Conservation (phyloP, 768 basidiomycete genomes). For the Leccinum disarticulatum region DNA sequence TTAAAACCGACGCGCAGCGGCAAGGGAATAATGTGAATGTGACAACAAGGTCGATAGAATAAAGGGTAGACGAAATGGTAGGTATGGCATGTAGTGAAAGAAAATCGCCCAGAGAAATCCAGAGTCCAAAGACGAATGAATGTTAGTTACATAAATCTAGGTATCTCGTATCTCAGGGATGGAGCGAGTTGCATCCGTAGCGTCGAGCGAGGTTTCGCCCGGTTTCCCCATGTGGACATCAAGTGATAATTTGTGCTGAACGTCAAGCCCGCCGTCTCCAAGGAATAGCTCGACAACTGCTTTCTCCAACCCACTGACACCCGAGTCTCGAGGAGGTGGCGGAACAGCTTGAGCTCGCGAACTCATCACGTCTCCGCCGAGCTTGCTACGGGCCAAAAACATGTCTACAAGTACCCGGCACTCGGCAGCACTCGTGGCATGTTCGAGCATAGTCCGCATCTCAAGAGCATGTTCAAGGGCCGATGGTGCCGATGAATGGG, state of each 20-base stretch:
- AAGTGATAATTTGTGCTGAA: neutral
- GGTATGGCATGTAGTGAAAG: constrained; percentile 13
- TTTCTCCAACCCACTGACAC: constrained; percentile 39
- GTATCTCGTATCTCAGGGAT: constrained; percentile 25
- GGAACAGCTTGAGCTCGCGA: constrained; percentile 33
- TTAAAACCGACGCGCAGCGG: constrained; percentile 15
- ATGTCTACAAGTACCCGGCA: constrained; percentile 84
- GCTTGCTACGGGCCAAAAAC: constrained; percentile 66
- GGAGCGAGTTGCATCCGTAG: neutral
- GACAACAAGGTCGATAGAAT: constrained; percentile 13
- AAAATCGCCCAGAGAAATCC: constrained; percentile 8
- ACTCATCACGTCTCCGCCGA: constrained; percentile 33
- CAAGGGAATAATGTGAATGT: constrained; percentile 14
- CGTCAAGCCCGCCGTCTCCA: constrained; percentile 23
- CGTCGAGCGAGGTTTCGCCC: neutral
- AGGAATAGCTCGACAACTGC: constrained; percentile 50
- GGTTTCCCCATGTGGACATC: neutral
- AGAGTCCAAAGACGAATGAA: constrained; percentile 1
- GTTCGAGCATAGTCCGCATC: constrained; percentile 64
- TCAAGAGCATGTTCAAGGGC: constrained; percentile 54
- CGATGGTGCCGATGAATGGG: constrained; percentile 22
- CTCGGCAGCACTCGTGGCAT: constrained; percentile 75
- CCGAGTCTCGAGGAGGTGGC: constrained; percentile 36
- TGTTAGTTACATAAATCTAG: neutral
- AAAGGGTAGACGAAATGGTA: constrained; percentile 15